Percentiles rank a stretch among this genome's conserved stretches.
Conservation (phyloP, 768 basidiomycete genomes). For the Boletellus sp. region DNA sequence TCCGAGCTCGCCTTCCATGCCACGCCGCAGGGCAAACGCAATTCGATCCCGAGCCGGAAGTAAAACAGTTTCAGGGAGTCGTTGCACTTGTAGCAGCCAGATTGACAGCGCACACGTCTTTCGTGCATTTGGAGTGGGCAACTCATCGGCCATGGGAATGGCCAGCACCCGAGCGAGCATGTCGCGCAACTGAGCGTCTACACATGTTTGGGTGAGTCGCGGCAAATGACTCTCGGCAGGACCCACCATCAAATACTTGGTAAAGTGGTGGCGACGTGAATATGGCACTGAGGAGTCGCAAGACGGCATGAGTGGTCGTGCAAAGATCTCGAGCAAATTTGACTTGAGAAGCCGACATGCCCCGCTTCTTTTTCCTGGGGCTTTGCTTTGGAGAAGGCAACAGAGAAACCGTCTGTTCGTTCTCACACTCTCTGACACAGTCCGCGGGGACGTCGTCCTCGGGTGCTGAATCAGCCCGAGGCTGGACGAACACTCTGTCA, state of each 20-base stretch:
- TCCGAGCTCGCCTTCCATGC: conserved; percentile 79
- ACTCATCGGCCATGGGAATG: conserved; percentile 62
- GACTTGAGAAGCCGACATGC: conserved; percentile 74
- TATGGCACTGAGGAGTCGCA: conserved; percentile 59
- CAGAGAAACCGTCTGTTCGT: conserved; percentile 28
- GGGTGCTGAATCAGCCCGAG: conserved; percentile 27
- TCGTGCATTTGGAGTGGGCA: conserved; percentile 82
- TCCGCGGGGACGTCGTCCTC: conserved; percentile 25
- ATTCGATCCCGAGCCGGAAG: conserved; percentile 63
- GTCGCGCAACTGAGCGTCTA: conserved; percentile 56
- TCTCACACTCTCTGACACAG: conserved; percentile 22
- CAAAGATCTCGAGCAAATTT: conserved; percentile 79
- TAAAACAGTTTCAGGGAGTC: conserved; percentile 60
- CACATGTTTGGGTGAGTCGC: conserved; percentile 4
- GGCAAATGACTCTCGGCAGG: conserved; percentile 3
- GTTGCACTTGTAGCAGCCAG: conserved; percentile 68
- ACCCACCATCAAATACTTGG: conserved; percentile 59
- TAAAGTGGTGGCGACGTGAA: conserved; percentile 59
- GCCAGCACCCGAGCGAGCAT: conserved; percentile 64
- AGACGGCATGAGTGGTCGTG: conserved; percentile 65
- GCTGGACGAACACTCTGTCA: conserved; percentile 59
- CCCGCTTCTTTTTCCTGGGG: conserved; percentile 52
- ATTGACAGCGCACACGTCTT: conserved; percentile 81
- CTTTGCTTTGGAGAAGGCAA: conserved; percentile 71
- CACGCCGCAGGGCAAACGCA: conserved; percentile 66